Percentiles rank a stretch among this genome's conserved stretches.
These are phyloP conservation scores for slime mould (Dictyostelium discoideum) DNA, from an alignment of 78 protist species.

Conservation along the genomic window dicty_2.7 NC_007088.5:6402501-6403000, in stretches of 20 bases:
- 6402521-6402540: not conserved
- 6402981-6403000: not conserved
- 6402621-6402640: not conserved
- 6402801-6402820: not conserved
- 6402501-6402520: not conserved
- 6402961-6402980: not conserved
- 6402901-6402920: not conserved
- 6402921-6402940: not conserved
- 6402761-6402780: not conserved
- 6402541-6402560: not conserved
- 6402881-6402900: too few relatives aligned
- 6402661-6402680: not conserved
- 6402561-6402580: not conserved
- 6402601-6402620: not conserved
- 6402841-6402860: too few relatives aligned
- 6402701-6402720: not conserved
- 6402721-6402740: not conserved
- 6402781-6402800: not conserved
- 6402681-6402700: not conserved
- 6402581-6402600: not conserved
- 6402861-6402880: too few relatives aligned
- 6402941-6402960: not conserved
- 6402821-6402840: too few relatives aligned
- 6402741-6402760: not conserved
- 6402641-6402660: slow-evolving; percentile 7